Evolutionary conservation across 2,329 filamentous ascomycete genomes (phyloP).

Genomic region (Penicillium sp.): DNA sequence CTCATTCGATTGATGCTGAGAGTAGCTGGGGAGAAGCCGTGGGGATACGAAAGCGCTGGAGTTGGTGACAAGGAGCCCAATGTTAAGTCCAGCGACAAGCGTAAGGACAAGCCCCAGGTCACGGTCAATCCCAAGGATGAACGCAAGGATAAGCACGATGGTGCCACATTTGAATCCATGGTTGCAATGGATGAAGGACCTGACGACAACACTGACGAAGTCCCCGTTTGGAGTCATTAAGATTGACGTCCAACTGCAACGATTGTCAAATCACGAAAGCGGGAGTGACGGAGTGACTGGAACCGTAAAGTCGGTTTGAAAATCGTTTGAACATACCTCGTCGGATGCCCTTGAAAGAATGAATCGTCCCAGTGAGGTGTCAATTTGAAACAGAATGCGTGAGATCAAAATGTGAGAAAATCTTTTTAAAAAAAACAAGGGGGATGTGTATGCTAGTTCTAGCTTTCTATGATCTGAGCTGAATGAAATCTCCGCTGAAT

Average conservation of each 20-base stretch:
- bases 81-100: background rate
- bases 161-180: background rate
- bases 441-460: background rate
- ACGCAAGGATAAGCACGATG: background rate
- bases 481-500: conserved; percentile 1
- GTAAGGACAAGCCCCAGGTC: background rate
- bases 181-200: background rate
- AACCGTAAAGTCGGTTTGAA: background rate
- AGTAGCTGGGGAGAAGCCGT: conserved; percentile 1
- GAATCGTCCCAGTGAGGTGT: background rate
- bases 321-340: background rate
- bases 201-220: background rate
- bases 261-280: background rate
- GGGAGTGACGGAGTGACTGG: background rate
- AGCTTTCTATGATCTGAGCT: background rate
- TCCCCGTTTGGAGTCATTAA: background rate
- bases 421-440: background rate
- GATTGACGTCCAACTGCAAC: background rate
- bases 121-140: background rate
- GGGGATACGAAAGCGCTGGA: background rate
- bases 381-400: background rate
- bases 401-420: background rate
- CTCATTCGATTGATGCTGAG: conserved; percentile 58
- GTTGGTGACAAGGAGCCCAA: background rate
- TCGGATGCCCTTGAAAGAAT: background rate